These are phyloP conservation scores for Beauveria sp. DNA, from an alignment of 2,329 filamentous ascomycete species.

Conservation along the genomic window DNA sequence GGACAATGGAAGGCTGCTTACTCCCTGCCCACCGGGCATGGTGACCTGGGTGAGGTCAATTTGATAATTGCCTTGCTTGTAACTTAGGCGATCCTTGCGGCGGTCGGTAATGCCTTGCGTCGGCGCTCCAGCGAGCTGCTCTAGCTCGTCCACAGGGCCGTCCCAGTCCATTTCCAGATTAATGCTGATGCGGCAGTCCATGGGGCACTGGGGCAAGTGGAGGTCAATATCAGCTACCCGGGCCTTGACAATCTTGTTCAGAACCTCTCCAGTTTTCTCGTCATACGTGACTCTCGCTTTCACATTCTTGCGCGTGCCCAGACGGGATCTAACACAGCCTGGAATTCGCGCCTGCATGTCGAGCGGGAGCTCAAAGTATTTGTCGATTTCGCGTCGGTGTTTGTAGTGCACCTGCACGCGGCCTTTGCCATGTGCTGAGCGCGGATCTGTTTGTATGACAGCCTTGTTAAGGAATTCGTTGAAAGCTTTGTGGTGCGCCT, in stretches of 20 bases:
- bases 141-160: constrained; percentile 54
- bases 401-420: constrained; percentile 67
- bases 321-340: constrained; percentile 52
- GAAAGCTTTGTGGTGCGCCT: constrained; percentile 73
- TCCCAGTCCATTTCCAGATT: constrained; percentile 89
- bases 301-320: constrained; percentile 38
- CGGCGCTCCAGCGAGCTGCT: constrained; percentile 28
- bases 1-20: constrained; percentile 21
- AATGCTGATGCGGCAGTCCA: constrained; percentile 90
- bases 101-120: constrained; percentile 49
- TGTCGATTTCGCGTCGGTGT: constrained; percentile 76
- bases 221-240: constrained; percentile 85
- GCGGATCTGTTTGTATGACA: constrained; percentile 50
- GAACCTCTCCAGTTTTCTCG: constrained; percentile 58
- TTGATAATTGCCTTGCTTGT: constrained; percentile 79
- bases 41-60: constrained; percentile 91
- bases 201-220: constrained; percentile 64
- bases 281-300: constrained; percentile 63
- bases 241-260: constrained; percentile 84
- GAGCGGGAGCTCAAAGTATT: constrained; percentile 68
- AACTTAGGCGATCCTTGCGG: constrained; percentile 85
- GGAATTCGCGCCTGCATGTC: constrained; percentile 54
- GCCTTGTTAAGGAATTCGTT: constrained; percentile 77
- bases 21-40: constrained; percentile 30
- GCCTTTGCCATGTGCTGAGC: constrained; percentile 36